Conservation (phyloP, 345 rosid species). For the Anastatica hierochuntica region DNA sequence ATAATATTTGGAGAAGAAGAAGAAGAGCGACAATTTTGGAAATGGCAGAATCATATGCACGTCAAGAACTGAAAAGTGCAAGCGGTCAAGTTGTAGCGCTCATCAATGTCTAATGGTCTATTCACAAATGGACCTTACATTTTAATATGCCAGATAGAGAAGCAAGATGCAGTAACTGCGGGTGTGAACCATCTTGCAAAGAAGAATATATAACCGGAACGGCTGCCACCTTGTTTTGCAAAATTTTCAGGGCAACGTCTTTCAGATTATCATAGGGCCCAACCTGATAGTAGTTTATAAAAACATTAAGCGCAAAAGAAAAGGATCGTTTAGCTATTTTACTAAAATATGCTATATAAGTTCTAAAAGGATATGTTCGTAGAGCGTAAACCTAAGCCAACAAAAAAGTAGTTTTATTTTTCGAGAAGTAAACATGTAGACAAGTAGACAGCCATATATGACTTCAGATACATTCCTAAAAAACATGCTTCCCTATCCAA, state of each 20-base stretch:
- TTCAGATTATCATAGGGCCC: constrained; percentile 83
- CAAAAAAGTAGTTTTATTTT: neutral
- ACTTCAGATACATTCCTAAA: too few species aligned
- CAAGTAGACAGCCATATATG: too few species aligned
- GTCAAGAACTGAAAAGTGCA: too few species aligned
- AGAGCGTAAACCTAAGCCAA: too few species aligned
- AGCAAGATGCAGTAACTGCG: constrained; percentile 85
- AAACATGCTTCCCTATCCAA: too few species aligned
- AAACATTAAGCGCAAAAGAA: constrained; percentile 10
- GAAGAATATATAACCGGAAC: constrained; percentile 64
- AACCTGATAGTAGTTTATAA: constrained; percentile 43
- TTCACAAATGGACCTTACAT: constrained; percentile 38
- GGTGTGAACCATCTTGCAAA: constrained; percentile 64
- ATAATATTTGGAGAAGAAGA: too few species aligned
- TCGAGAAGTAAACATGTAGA: neutral
- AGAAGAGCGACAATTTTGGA: too few species aligned
- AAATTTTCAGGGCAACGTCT: constrained; percentile 71
- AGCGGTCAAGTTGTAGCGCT: too few species aligned
- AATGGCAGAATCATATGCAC: too few species aligned
- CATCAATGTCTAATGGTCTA: too few species aligned
- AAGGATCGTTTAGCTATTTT: neutral
- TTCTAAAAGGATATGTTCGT: too few species aligned
- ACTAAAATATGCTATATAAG: constrained; percentile 6
- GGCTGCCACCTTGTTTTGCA: constrained; percentile 66
- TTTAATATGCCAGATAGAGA: constrained; percentile 85